Percentiles rank a stretch among this genome's conserved stretches.
These are phyloP conservation scores for Tuber aestivum DNA, from an alignment of 495 filamentous ascomycete species.

Conservation along the genomic window DNA sequence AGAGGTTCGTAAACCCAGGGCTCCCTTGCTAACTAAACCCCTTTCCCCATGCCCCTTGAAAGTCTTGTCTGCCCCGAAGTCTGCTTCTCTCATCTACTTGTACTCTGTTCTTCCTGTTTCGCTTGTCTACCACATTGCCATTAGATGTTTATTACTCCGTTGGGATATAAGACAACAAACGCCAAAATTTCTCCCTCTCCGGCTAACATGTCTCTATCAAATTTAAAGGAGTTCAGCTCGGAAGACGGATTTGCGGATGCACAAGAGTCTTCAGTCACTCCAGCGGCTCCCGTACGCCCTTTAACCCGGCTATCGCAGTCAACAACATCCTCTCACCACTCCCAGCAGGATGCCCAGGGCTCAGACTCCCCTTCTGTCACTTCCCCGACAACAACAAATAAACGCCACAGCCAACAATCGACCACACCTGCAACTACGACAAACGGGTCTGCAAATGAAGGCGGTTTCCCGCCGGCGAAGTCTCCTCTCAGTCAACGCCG, in stretches of 20 bases:
- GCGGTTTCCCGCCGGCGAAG: slow-evolving; percentile 26
- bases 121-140: background rate
- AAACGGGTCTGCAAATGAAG: slow-evolving; percentile 34
- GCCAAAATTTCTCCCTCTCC: slow-evolving; percentile 24
- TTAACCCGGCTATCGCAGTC: slow-evolving; percentile 29
- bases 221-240: slow-evolving; percentile 33
- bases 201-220: slow-evolving; percentile 30
- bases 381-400: slow-evolving; percentile 18
- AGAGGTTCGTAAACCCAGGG: slow-evolving; percentile 12
- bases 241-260: slow-evolving; percentile 41
- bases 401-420: slow-evolving; percentile 37
- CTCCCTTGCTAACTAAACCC: slow-evolving; percentile 10
- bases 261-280: slow-evolving; percentile 34
- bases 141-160: background rate
- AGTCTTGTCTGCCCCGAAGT: slow-evolving; percentile 8
- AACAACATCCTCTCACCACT: slow-evolving; percentile 34
- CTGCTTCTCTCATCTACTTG: background rate
- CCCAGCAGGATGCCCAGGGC: slow-evolving; percentile 26
- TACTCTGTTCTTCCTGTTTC: background rate
- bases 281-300: slow-evolving; percentile 16
- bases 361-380: slow-evolving; percentile 21
- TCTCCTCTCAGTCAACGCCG: slow-evolving; percentile 39
- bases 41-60: slow-evolving; percentile 10
- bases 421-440: slow-evolving; percentile 38
- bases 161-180: slow-evolving; percentile 16